Evolutionary conservation across 2,329 filamentous ascomycete species (phyloP).

Genomic region (Beauveria asiatica): DNA sequence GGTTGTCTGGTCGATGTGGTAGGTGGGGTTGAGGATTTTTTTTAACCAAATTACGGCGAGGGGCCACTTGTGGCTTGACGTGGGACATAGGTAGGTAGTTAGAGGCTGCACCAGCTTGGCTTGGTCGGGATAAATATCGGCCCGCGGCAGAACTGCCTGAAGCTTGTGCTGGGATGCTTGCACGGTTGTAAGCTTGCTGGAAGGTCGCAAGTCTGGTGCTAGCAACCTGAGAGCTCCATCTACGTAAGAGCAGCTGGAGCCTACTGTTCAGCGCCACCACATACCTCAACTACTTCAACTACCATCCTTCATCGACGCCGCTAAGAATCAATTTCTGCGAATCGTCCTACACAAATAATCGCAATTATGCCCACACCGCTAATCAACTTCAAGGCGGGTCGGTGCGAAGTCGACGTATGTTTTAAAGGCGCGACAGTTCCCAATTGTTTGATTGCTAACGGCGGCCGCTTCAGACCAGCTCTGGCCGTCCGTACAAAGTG

Average conservation of each 20-base stretch:
- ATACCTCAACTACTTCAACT: neutral
- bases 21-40: slow-evolving; percentile 35
- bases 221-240: neutral
- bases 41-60: slow-evolving; percentile 23
- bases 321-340: neutral
- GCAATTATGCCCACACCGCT: slow-evolving; percentile 67
- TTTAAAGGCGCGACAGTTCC: neutral
- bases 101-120: neutral
- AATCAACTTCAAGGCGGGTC: slow-evolving; percentile 94
- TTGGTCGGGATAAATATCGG: slow-evolving; percentile 16
- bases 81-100: too few species aligned
- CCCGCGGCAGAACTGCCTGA: slow-evolving; percentile 2
- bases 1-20: slow-evolving; percentile 29
- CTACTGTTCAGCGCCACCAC: neutral
- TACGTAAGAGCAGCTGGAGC: slow-evolving; percentile 10
- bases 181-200: too few species aligned
- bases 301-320: neutral
- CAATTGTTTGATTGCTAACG: slow-evolving; percentile 14
- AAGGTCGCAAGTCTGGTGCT: too few species aligned
- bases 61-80: slow-evolving; percentile 16
- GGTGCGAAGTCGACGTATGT: slow-evolving; percentile 71
- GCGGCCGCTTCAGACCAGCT: slow-evolving; percentile 27
- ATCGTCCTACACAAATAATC: neutral
- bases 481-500: slow-evolving; percentile 56
- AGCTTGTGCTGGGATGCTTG: neutral